Evolutionary conservation across 1,284 basidiomycete species (phyloP).

Genomic region (Peniophora sp.): DNA sequence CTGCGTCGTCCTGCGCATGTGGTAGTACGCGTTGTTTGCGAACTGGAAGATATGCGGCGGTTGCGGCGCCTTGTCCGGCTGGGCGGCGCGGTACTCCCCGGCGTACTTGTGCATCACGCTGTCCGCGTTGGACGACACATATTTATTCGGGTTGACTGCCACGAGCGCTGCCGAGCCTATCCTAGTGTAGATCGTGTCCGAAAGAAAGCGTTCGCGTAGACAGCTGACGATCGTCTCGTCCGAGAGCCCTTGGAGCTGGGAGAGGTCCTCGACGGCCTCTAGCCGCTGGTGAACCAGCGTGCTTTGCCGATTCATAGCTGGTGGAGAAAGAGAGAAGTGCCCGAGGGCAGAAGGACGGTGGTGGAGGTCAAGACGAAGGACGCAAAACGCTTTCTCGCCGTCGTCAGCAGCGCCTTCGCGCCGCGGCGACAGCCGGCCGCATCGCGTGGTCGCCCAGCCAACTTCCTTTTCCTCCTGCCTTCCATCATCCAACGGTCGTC

Average conservation of each 20-base stretch:
- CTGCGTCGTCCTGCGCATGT: constrained; percentile 90
- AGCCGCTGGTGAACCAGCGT: constrained; percentile 48
- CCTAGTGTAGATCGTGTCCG: constrained; percentile 75
- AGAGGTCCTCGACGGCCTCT: constrained; percentile 61
- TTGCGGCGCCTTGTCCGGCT: constrained; percentile 33
- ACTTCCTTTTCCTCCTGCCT: too few species aligned
- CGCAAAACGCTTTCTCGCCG: too few species aligned
- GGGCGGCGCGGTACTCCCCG: constrained; percentile 51
- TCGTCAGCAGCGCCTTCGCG: too few species aligned
- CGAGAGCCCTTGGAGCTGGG: constrained; percentile 49
- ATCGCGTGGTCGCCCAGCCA: too few species aligned
- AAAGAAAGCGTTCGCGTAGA: constrained; percentile 80
- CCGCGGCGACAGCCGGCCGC: too few species aligned
- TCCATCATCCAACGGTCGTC: too few species aligned
- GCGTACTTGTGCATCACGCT: constrained; percentile 79
- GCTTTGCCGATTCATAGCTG: constrained; percentile 22
- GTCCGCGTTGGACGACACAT: constrained; percentile 75
- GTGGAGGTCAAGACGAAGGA: too few species aligned
- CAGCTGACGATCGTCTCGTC: constrained; percentile 79
- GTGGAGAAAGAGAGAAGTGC: background rate
- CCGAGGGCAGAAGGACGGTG: too few species aligned
- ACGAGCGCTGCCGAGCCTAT: constrained; percentile 69
- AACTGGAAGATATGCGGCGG: constrained; percentile 82
- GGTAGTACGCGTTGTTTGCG: constrained; percentile 89
- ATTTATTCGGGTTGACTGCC: constrained; percentile 86